Conservation (phyloP, 495 filamentous ascomycete genomes). For the Choiromyces venosus region DNA sequence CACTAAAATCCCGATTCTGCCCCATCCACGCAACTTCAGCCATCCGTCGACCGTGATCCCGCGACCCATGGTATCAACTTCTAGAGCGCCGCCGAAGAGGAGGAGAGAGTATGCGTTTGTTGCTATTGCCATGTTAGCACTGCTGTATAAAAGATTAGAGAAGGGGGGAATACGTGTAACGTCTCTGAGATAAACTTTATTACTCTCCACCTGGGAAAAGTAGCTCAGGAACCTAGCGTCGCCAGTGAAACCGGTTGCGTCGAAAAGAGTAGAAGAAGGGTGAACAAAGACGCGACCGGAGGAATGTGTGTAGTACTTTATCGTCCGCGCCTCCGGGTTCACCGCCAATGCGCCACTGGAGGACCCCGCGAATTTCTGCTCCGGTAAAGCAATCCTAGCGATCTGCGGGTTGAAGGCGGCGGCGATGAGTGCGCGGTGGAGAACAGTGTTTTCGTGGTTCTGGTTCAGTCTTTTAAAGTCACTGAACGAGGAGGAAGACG, state of each 20-base stretch:
- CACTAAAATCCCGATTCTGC: constrained; percentile 84
- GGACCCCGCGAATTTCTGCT: constrained; percentile 86
- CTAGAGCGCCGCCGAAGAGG: constrained; percentile 80
- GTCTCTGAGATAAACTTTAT: constrained; percentile 34
- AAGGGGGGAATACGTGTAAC: constrained; percentile 25
- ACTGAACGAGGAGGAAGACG: constrained; percentile 6
- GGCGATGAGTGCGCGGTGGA: constrained; percentile 83
- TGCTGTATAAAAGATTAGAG: constrained; percentile 2
- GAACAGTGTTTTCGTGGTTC: constrained; percentile 48
- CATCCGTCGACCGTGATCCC: constrained; percentile 91
- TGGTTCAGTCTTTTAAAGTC: constrained; percentile 46
- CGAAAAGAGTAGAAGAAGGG: constrained; percentile 79
- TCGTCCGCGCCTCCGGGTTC: constrained; percentile 84
- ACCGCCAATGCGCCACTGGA: constrained; percentile 81
- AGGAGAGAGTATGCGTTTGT: constrained; percentile 87
- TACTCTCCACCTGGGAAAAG: constrained; percentile 68
- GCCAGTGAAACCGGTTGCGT: constrained; percentile 65
- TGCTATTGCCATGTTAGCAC: constrained; percentile 48
- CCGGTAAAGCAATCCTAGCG: constrained; percentile 82
- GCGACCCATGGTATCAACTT: constrained; percentile 78
- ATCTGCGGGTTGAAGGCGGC: constrained; percentile 87
- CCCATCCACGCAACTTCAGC: constrained; percentile 87
- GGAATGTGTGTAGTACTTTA: constrained; percentile 85
- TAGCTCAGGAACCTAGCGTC: constrained; percentile 70
- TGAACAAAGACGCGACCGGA: constrained; percentile 88